A percentile compares a stretch with the other conserved stretches of the same genome.
These are phyloP conservation scores for Rhodamnia rubescens DNA, from an alignment of 345 rosid species.

Conservation along the genomic window DNA sequence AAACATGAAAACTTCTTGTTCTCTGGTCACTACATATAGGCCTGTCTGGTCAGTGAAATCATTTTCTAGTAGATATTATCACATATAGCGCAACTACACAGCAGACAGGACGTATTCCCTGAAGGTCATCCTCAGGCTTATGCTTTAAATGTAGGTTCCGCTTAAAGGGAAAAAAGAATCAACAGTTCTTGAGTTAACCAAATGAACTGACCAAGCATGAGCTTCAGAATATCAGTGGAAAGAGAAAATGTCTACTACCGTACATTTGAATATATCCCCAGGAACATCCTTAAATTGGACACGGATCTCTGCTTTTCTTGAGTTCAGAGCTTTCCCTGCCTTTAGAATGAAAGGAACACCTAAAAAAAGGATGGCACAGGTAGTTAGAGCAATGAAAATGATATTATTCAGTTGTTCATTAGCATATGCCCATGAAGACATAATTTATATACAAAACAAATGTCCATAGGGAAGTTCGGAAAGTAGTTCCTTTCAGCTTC, in stretches of 20 bases:
- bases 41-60: neutral
- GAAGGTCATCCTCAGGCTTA: neutral
- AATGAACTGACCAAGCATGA: neutral
- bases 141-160: neutral
- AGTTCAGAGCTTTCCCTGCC: slow-evolving; percentile 96
- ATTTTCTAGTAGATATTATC: neutral
- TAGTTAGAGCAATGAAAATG: neutral
- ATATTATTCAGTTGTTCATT: neutral
- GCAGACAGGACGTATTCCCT: neutral
- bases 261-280: slow-evolving; percentile 92
- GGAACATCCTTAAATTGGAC: slow-evolving; percentile 98
- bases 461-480: neutral
- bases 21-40: neutral
- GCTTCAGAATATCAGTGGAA: neutral
- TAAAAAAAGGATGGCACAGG: slow-evolving; percentile 12
- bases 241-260: slow-evolving; percentile 1
- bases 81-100: neutral
- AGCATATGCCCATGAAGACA: neutral
- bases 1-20: neutral
- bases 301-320: slow-evolving; percentile 98
- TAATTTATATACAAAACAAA: neutral
- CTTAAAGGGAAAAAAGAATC: neutral
- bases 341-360: slow-evolving; percentile 94
- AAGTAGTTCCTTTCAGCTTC: neutral
- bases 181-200: neutral